Evolutionary conservation across 2,329 filamentous ascomycete genomes (phyloP).

Genomic region (Colletotrichum sp.): DNA sequence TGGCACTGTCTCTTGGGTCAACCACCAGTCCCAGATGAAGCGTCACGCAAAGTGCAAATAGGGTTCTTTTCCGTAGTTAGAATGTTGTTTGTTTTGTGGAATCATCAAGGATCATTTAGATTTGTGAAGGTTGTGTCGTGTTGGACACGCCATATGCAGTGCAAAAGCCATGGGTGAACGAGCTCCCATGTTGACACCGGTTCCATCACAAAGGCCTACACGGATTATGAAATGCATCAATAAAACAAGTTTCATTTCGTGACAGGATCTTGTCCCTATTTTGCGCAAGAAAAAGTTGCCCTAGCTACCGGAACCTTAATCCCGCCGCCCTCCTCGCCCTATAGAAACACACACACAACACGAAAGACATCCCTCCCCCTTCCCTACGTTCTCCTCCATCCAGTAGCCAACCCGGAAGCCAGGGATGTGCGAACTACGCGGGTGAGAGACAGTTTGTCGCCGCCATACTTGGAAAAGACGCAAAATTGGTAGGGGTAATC

Average conservation of each 20-base stretch:
- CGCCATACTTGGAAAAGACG: neutral
- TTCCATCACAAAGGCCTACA: neutral
- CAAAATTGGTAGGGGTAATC: neutral
- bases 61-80: neutral
- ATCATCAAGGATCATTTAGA: neutral
- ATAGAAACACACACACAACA: neutral
- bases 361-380: neutral
- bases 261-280: slow-evolving; percentile 11
- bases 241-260: slow-evolving; percentile 9
- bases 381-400: neutral
- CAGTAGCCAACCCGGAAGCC: neutral
- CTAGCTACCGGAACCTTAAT: neutral
- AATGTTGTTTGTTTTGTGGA: slow-evolving; percentile 13
- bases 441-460: neutral
- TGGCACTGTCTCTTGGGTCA: neutral
- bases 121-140: neutral
- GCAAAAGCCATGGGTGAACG: neutral
- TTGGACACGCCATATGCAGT: neutral
- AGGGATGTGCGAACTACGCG: neutral
- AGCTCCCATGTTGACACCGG: neutral
- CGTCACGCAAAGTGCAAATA: neutral
- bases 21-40: neutral
- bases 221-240: neutral
- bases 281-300: slow-evolving; percentile 1
- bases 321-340: neutral